phyloP scores from a whole-genome alignment of 2,329 filamentous ascomycete species.

The Neonectria neomacrospora region DNA sequence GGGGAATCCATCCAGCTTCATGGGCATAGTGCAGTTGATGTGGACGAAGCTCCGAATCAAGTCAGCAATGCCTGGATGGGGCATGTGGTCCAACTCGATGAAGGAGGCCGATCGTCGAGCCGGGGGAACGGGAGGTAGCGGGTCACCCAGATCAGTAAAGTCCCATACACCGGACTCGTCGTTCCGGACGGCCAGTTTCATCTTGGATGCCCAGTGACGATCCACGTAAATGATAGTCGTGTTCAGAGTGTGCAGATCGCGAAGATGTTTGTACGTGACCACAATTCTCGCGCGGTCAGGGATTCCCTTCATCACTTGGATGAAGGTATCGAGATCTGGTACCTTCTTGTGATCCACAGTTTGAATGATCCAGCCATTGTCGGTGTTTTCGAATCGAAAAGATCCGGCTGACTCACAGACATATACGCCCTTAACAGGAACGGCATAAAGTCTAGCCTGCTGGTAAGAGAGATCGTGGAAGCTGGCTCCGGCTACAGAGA shows the following conservation, averaged over 20 bases:
- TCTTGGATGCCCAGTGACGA: constrained; percentile 94
- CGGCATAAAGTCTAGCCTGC: constrained; percentile 94
- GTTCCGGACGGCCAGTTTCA: constrained; percentile 92
- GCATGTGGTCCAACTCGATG: constrained; percentile 89
- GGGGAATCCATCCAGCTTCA: constrained; percentile 98
- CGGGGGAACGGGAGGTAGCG: constrained; percentile 78
- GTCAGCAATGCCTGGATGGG: constrained; percentile 89
- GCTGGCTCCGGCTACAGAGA: constrained; percentile 90
- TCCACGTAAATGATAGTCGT: constrained; percentile 94
- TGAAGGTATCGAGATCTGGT: constrained; percentile 86
- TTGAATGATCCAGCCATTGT: constrained; percentile 94
- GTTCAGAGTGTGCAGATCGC: constrained; percentile 93
- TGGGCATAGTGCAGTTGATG: constrained; percentile 89
- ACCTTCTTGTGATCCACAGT: constrained; percentile 92
- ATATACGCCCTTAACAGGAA: constrained; percentile 91
- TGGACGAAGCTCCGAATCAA: constrained; percentile 95
- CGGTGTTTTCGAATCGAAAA: constrained; percentile 90
- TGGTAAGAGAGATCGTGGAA: constrained; percentile 98
- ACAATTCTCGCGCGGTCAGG: constrained; percentile 87
- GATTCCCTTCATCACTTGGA: constrained; percentile 89
- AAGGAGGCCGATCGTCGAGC: constrained; percentile 86
- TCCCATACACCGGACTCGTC: constrained; percentile 94
- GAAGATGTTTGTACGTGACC: constrained; percentile 93
- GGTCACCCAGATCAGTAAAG: constrained; percentile 84
- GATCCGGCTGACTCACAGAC: constrained; percentile 95